Evolutionary conservation across 345 rosid species (phyloP).

Genomic region (Boechera stricta): DNA sequence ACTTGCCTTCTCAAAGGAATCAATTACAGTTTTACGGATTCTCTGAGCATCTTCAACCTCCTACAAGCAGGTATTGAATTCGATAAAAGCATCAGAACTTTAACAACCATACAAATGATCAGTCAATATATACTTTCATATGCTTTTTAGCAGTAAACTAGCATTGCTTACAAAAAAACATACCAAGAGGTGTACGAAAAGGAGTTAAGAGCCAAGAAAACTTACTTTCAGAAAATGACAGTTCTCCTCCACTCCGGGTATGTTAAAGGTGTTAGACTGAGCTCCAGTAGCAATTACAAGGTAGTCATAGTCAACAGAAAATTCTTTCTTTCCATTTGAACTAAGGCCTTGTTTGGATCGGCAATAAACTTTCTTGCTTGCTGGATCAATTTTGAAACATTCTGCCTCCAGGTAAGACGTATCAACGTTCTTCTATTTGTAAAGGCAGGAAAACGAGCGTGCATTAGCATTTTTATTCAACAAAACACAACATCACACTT

Average conservation of each 20-base stretch:
- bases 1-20: constrained; percentile 93
- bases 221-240: constrained; percentile 93
- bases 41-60: constrained; percentile 97
- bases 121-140: background rate
- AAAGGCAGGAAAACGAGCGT: background rate
- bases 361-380: constrained; percentile 79
- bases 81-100: constrained; percentile 4
- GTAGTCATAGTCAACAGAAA: constrained; percentile 83
- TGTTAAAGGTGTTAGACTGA: constrained; percentile 90
- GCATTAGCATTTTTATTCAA: constrained; percentile 15
- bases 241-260: constrained; percentile 91
- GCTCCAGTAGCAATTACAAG: constrained; percentile 97
- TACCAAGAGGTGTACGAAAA: background rate
- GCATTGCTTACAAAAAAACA: constrained; percentile 6
- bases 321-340: constrained; percentile 68
- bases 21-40: constrained; percentile 82
- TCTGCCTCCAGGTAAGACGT: constrained; percentile 80
- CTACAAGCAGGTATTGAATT: constrained; percentile 49
- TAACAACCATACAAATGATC: background rate
- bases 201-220: background rate
- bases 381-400: constrained; percentile 83
- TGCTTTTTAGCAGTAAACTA: background rate
- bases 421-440: constrained; percentile 61
- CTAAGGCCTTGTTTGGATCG: constrained; percentile 54
- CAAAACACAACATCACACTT: background rate